A percentile compares a stretch with the other conserved stretches of the same genome.
Evolutionary conservation across 352 stramenopile genomes (phyloP).

Genomic region (Albugo laibachii): DNA sequence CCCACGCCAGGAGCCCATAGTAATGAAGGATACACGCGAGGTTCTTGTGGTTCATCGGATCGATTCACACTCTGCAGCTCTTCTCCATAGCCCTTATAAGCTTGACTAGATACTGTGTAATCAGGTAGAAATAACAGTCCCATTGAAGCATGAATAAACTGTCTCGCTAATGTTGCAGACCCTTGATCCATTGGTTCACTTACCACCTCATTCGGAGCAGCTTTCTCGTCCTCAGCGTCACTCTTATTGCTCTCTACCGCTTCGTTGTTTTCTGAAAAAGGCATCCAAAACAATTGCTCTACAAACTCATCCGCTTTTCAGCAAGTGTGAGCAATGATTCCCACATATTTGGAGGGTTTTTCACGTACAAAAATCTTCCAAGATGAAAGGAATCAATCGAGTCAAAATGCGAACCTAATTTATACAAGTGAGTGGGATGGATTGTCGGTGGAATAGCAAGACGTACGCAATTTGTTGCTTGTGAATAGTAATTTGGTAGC

Average conservation of each 20-base stretch:
- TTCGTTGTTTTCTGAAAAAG: constrained; percentile 9
- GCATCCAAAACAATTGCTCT: constrained; percentile 61
- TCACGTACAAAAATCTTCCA: constrained; percentile 30
- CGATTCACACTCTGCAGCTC: constrained; percentile 43
- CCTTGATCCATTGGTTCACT: constrained; percentile 1
- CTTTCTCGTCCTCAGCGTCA: constrained; percentile 20
- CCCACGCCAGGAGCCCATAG: constrained; percentile 63
- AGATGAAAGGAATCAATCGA: constrained; percentile 66
- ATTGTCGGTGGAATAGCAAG: background rate
- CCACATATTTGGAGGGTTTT: background rate
- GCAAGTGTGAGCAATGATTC: background rate
- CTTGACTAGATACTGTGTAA: constrained; percentile 70
- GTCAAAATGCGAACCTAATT: constrained; percentile 38
- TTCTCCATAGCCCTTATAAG: constrained; percentile 62
- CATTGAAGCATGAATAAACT: constrained; percentile 76
- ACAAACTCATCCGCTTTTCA: constrained; percentile 47
- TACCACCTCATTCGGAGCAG: constrained; percentile 1
- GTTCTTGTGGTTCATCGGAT: constrained; percentile 16
- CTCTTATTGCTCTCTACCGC: constrained; percentile 8
- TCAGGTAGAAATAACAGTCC: constrained; percentile 68
- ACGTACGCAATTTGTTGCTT: constrained; percentile 63
- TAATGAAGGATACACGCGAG: constrained; percentile 50
- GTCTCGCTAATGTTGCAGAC: constrained; percentile 21
- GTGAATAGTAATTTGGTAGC: constrained; percentile 75
- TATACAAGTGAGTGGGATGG: background rate